phyloP scores from a whole-genome alignment of 768 basidiomycete genomes.

The Dentipellis sp. region DNA sequence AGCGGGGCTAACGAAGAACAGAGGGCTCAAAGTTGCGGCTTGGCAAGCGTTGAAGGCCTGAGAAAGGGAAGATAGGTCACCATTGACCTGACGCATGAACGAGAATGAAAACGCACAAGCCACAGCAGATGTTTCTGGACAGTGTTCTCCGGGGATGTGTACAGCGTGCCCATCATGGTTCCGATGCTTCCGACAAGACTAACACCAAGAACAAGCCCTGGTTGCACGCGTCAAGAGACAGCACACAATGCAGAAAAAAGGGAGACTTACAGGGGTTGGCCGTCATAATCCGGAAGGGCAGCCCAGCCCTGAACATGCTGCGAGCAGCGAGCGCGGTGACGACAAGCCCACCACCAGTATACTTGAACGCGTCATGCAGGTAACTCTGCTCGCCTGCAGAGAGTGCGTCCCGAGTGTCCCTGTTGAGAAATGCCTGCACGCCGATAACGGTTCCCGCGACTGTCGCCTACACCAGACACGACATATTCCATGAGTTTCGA shows the following conservation, averaged over 20 bases:
- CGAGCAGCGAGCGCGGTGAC: conserved; percentile 76
- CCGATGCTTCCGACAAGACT: conserved; percentile 75
- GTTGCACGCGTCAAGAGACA: not conserved
- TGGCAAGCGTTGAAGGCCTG: conserved; percentile 83
- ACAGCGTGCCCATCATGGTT: conserved; percentile 75
- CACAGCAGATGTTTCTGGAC: conserved; percentile 75
- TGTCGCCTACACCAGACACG: conserved; percentile 37
- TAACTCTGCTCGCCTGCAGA: conserved; percentile 54
- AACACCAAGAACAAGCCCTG: conserved; percentile 76
- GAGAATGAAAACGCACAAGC: conserved; percentile 40
- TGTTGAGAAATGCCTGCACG: conserved; percentile 59
- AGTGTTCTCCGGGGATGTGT: conserved; percentile 69
- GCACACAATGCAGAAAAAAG: not conserved
- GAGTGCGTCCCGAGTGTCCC: conserved; percentile 67
- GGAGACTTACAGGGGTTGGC: conserved; percentile 65
- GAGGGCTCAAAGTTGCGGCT: conserved; percentile 75
- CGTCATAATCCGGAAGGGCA: conserved; percentile 67
- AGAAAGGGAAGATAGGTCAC: conserved; percentile 6
- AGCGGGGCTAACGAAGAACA: conserved; percentile 85
- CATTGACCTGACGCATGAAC: not conserved
- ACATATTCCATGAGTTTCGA: not conserved
- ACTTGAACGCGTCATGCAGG: conserved; percentile 72
- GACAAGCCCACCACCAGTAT: conserved; percentile 71
- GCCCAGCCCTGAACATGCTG: conserved; percentile 51
- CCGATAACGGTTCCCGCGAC: conserved; percentile 64